These are phyloP conservation scores for Panaeolus cyanescens DNA, from an alignment of 768 basidiomycete species.

Conservation along the genomic window DNA sequence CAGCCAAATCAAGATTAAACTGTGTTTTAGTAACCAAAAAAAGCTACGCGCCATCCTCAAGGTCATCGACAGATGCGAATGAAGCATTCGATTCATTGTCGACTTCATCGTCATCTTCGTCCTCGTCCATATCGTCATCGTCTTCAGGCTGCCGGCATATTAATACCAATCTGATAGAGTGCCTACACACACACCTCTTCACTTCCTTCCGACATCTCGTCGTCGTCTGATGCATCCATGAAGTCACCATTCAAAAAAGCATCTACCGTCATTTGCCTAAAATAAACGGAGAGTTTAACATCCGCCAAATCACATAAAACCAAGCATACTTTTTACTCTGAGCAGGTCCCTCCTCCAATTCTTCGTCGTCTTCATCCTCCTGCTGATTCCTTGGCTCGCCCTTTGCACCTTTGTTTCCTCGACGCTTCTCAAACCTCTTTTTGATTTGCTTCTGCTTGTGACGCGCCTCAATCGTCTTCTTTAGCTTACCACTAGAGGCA, in stretches of 20 bases:
- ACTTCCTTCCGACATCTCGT: constrained; percentile 32
- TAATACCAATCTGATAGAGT: neutral
- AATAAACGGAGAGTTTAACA: constrained; percentile 24
- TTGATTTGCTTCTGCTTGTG: constrained; percentile 77
- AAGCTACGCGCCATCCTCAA: constrained; percentile 54
- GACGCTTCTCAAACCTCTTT: constrained; percentile 69
- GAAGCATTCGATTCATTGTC: constrained; percentile 56
- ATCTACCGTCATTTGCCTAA: constrained; percentile 69
- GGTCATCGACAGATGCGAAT: constrained; percentile 77
- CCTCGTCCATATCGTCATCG: constrained; percentile 21
- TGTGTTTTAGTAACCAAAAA: no score
- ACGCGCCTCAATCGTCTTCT: constrained; percentile 83
- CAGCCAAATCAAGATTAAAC: neutral
- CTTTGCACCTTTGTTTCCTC: constrained; percentile 42
- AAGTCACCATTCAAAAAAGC: constrained; percentile 74
- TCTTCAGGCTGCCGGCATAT: constrained; percentile 15
- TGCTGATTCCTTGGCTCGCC: constrained; percentile 31
- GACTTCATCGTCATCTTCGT: constrained; percentile 19
- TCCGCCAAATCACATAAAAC: neutral
- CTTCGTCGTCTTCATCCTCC: constrained; percentile 35
- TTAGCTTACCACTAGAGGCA: constrained; percentile 84
- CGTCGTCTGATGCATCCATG: constrained; percentile 64
- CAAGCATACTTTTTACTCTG: constrained; percentile 14
- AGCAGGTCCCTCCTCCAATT: constrained; percentile 28
- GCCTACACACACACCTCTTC: constrained; percentile 17